Evolutionary conservation across 208 protist genomes (phyloP).

Genomic region (Eutreptiella sp.): DNA sequence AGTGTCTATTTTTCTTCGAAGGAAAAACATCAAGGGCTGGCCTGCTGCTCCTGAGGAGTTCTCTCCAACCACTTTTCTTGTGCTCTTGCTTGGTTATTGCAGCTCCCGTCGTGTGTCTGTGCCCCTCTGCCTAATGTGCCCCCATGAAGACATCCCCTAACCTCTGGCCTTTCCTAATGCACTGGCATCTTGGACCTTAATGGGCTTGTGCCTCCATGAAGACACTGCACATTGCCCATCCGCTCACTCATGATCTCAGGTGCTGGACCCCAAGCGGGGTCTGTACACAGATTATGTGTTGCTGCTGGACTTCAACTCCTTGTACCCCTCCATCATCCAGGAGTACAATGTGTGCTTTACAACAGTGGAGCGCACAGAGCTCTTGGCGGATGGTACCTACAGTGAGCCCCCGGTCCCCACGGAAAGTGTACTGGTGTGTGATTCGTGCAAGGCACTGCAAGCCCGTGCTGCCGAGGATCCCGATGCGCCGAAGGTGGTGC

Average conservation of each 20-base stretch:
- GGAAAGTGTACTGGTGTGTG: constrained; percentile 64
- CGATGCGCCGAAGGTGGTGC: constrained; percentile 41
- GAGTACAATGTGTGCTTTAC: constrained; percentile 99
- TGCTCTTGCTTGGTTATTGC: no score
- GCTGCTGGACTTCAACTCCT: constrained; percentile 99
- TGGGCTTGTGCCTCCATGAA: not conserved
- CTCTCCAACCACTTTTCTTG: no score
- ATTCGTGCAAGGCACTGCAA: constrained; percentile 40
- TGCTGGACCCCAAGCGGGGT: constrained; percentile 94
- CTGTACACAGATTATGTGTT: constrained; percentile 98
- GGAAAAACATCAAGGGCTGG: no score
- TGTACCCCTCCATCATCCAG: constrained; percentile 99
- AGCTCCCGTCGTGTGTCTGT: no score
- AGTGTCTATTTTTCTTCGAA: no score
- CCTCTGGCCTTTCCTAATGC: no score
- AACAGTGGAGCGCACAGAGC: constrained; percentile 64
- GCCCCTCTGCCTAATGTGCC: no score
- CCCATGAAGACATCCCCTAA: no score
- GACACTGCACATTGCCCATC: constrained; percentile 4
- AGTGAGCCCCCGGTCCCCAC: constrained; percentile 46
- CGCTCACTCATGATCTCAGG: constrained; percentile 51
- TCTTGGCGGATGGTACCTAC: not conserved
- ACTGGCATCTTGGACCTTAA: no score
- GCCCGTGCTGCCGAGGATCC: not conserved
- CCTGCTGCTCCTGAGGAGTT: no score